Evolutionary conservation across 1,284 basidiomycete species (phyloP), one percentile per base, ranked within the genome.

Genomic region (Cronartium quercuum): DNA sequence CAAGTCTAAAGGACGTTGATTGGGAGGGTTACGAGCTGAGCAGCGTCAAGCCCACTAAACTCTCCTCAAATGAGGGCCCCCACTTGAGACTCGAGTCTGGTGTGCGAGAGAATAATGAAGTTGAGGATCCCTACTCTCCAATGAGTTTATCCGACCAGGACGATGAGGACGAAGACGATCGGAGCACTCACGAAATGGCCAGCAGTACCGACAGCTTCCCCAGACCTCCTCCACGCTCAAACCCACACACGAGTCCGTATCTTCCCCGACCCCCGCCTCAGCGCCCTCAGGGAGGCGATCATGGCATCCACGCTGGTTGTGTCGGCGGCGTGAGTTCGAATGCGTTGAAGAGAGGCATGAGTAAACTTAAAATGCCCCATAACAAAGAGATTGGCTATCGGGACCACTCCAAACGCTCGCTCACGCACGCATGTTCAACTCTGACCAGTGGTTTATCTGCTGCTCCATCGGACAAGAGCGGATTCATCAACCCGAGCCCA

Each of bases 401-500:
- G 51, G 12, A 35, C 34, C 4, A 35, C 21, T 10, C 55, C 37
- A 42, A 29, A 42, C 41, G 34, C 13, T 40, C 58, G 13, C 35
- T 41, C n/a, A 61, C 55, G 62, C 12, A 15, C 35, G 13, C 37
- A 6, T 24, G 21, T 6, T 18, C 15, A 38, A 34, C 29, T 2
- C 37, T 37, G 7, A 24, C 24, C 35, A 18, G 18, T 40, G 15
- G 57, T 37, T 18, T 34, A 1, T 24, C 60, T 34, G n/a, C 18
- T 42, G 29, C 21, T 65, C 29, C 13, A 21, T 65, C 63, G 13
- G 42, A 34, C 37, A 73, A 60, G 34, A 42, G 24, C n/a, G 63
- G 37, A 5, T 29, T 41, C 18, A 58, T 66, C 37, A 29, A 65
- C 24, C 70, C 70, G 13, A 73, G 70, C n/a, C 70, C 70, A n/a